Evolutionary conservation across 257 asterid genomes (phyloP), one percentile per base, ranked within the genome.

Genomic region (Gardenia jasminoides): DNA sequence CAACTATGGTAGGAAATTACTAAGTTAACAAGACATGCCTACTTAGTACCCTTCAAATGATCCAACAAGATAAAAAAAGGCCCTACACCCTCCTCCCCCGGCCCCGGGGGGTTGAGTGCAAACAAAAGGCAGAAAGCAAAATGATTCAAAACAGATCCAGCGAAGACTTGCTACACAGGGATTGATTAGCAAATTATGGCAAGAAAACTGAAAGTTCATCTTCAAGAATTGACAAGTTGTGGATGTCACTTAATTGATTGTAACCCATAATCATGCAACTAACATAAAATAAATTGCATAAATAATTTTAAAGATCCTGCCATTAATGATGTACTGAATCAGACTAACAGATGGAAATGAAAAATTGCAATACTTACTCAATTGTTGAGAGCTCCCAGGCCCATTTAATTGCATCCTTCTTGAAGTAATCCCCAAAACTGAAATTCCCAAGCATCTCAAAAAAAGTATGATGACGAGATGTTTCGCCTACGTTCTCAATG

Each of bases 381-480:
- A 83, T 43, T 1, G 97, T 93, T 52, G 97, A 72, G 77, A 94
- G 98, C 89, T 91, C 99, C 99, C 99, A 94, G 5, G 99, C 99
- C 99, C 99, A 94, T 83, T 84, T 90, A 44, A 94, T 90, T 43
- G 99, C 97, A 72, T 94, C 99, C 64, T 84, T 84, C 85, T 94
- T 94, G 88, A 94, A 94, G 84, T 94, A 94, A 88, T 94, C 99
- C 84, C 99, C 99, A 82, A 94, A 93, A 83, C 98, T 94, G 82
- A 94, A 94, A 83, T 94, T 94, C 46, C 98, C 99, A 85, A 94
- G 99, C 99, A 94, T 94, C 88, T 94, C 99, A 85, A 94, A 94
- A 91, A 94, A 94, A n/a, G 99, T 94, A 59, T 91, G 99, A 81
- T 94, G 99, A 52, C 98, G 90, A 66, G 99, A 89, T 64, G 98